phyloP scores from a whole-genome alignment of 2,329 filamentous ascomycete genomes.

The Chaetomium olivaceum region DNA sequence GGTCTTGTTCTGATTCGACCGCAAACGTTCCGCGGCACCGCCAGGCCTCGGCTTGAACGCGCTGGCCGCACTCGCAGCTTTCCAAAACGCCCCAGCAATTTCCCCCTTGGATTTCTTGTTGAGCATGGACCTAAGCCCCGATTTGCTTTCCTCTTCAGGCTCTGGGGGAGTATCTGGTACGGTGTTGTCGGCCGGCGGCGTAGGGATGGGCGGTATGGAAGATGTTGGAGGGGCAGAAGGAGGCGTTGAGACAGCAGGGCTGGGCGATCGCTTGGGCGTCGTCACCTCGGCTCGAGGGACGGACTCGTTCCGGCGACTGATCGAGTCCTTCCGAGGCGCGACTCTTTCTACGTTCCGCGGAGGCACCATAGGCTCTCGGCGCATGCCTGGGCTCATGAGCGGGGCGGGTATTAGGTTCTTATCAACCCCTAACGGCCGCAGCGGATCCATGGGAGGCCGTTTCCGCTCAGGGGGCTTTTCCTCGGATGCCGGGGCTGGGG shows the following conservation, averaged over 20 bases:
- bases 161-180: slow-evolving; percentile 37
- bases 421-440: slow-evolving; percentile 51
- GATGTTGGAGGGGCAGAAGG: slow-evolving; percentile 34
- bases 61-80: slow-evolving; percentile 70
- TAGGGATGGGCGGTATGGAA: slow-evolving; percentile 24
- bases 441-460: slow-evolving; percentile 65
- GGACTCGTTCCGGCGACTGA: slow-evolving; percentile 32
- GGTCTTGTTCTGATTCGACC: slow-evolving; percentile 59
- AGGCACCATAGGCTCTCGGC: slow-evolving; percentile 48
- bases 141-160: slow-evolving; percentile 55
- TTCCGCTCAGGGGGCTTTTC: slow-evolving; percentile 62
- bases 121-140: slow-evolving; percentile 87
- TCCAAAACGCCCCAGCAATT: slow-evolving; percentile 74
- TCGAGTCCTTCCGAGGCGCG: slow-evolving; percentile 48
- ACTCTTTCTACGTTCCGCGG: slow-evolving; percentile 55
- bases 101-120: slow-evolving; percentile 74
- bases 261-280: slow-evolving; percentile 25
- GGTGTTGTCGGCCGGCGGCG: slow-evolving; percentile 31
- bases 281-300: slow-evolving; percentile 22
- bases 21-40: slow-evolving; percentile 78
- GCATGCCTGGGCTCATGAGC: slow-evolving; percentile 53
- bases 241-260: slow-evolving; percentile 33
- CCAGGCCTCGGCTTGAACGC: slow-evolving; percentile 86
- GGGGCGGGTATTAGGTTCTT: slow-evolving; percentile 60
- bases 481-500: slow-evolving; percentile 39